Base-by-base conservation (phyloP, 2,329 filamentous ascomycete species). In the Fusarium austroafricanum region DNA sequence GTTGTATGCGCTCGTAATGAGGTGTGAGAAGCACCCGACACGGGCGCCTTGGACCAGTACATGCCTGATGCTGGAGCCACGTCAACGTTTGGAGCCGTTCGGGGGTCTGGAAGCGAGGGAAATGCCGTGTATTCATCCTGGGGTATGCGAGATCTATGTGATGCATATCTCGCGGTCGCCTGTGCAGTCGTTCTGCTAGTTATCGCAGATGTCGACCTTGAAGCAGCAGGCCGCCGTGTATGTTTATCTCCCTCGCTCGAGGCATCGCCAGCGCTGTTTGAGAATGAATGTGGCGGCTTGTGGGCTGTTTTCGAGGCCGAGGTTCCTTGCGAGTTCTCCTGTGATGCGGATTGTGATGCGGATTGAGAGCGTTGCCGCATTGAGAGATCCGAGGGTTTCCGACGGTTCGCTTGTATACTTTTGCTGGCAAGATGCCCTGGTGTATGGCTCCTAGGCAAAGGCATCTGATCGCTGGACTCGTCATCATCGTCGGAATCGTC, bases 11-110 rank as follows among this genome's bases (percentile, higher is more conserved):
- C 89, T 55, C 89, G 84, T 59, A 91, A 78, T 23, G 86, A 84
- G 17, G 87, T 86, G 73, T 89, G 88, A 38, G 87, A 80, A 26
- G 83, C 80, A 26, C 89, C 89, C 4, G 89, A 90, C n/a, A 87
- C 83, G 10, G 86, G 86, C 11, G 89, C 89, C 35, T 83, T 84
- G 53, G 88, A 90, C 89, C 89, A 91, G 79, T 92, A 92, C 89
- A 92, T 91, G 71, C 89, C 89, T 47, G 87, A 89, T 18, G 89
- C 86, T 26, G 89, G 89, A 17, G 89, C 88, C 5, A 85, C 81
- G 11, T 84, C 82, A 18, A 91, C 88, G 59, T 90, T 85, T 8
- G 87, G 84, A 2, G 86, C 86, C 26, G 83, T 84, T 44, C 80
- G 80, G 12, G 86, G 82, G 69, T 88, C 83, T 35, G 84, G 84